Percentiles rank a stretch among this genome's conserved stretches.
phyloP scores from a whole-genome alignment of 1,139 yeast genomes.

The Protomyces inundatus region DNA sequence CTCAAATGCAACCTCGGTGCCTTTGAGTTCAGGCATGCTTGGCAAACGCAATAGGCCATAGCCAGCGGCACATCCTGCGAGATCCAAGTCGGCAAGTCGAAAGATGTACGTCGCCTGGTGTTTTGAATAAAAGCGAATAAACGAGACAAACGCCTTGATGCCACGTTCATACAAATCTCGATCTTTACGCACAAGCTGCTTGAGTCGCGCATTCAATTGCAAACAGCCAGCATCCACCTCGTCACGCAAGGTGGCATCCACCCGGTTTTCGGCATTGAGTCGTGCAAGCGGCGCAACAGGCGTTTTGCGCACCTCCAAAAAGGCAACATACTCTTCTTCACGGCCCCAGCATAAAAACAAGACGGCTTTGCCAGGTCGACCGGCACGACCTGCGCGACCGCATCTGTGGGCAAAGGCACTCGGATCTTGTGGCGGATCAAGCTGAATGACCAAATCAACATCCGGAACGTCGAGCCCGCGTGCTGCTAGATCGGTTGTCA shows the following conservation, averaged over 20 bases:
- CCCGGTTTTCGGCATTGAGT: conserved; percentile 15
- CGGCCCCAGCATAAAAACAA: conserved; percentile 64
- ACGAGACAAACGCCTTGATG: conserved; percentile 75
- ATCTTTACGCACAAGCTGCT: conserved; percentile 16
- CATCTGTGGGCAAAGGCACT: conserved; percentile 82
- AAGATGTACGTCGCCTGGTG: conserved; percentile 91
- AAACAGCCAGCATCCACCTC: conserved; percentile 3
- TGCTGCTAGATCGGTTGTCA: conserved; percentile 62
- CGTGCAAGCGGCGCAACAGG: conserved; percentile 39
- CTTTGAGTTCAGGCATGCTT: conserved; percentile 80
- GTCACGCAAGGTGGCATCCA: conserved; percentile 28
- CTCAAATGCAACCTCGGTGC: conserved; percentile 11
- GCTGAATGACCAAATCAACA: conserved; percentile 78
- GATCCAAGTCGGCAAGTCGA: conserved; percentile 65
- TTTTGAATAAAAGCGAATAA: conserved; percentile 73
- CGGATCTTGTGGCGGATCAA: conserved; percentile 90
- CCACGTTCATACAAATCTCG: conserved; percentile 41
- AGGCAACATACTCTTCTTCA: conserved; percentile 77
- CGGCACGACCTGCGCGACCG: conserved; percentile 92
- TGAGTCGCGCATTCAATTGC: conserved; percentile 5
- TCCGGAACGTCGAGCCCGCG: conserved; percentile 91
- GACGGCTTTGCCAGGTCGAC: conserved; percentile 71
- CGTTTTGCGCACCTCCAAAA: conserved; percentile 70
- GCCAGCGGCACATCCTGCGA: conserved; percentile 63
- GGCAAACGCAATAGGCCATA: conserved; percentile 83